Conservation (phyloP, 495 filamentous ascomycete genomes). For the Cercophora samala region DNA sequence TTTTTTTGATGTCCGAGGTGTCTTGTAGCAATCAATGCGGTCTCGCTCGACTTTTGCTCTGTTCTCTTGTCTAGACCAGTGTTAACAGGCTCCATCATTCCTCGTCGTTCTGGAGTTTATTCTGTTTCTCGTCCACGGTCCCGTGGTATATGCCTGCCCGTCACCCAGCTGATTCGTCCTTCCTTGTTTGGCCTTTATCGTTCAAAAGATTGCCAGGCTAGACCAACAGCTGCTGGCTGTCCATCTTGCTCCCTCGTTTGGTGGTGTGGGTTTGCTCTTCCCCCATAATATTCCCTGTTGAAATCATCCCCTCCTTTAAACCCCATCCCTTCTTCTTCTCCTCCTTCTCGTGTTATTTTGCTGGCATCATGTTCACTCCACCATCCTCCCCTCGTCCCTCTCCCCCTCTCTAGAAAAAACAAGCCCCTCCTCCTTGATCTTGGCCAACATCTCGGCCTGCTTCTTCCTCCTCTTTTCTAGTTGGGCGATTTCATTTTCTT, state of each 20-base stretch:
- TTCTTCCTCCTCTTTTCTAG: conserved; percentile 63
- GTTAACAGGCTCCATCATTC: too few relatives aligned
- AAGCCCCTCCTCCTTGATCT: conserved; percentile 43
- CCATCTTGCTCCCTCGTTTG: too few relatives aligned
- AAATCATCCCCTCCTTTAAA: too few relatives aligned
- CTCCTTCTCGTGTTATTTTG: background rate
- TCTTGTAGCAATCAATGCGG: background rate
- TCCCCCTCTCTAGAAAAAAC: conserved; percentile 33
- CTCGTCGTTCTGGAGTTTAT: too few relatives aligned
- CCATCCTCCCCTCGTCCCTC: conserved; percentile 20
- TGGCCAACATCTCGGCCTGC: conserved; percentile 55
- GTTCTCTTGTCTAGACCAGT: background rate
- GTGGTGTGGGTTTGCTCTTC: background rate
- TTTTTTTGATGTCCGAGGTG: background rate
- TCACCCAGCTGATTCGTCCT: too few relatives aligned
- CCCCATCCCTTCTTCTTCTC: background rate
- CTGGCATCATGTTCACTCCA: conserved; percentile 15
- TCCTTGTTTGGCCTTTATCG: too few relatives aligned
- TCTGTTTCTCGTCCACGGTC: too few relatives aligned
- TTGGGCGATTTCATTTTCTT: conserved; percentile 73
- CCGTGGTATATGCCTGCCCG: too few relatives aligned
- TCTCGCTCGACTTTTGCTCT: background rate
- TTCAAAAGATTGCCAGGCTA: too few relatives aligned
- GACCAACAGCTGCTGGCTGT: too few relatives aligned
- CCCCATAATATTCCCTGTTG: too few relatives aligned